Base-by-base conservation (phyloP, 176 grass and related monocot species). In the Zoysia pacifica region DNA sequence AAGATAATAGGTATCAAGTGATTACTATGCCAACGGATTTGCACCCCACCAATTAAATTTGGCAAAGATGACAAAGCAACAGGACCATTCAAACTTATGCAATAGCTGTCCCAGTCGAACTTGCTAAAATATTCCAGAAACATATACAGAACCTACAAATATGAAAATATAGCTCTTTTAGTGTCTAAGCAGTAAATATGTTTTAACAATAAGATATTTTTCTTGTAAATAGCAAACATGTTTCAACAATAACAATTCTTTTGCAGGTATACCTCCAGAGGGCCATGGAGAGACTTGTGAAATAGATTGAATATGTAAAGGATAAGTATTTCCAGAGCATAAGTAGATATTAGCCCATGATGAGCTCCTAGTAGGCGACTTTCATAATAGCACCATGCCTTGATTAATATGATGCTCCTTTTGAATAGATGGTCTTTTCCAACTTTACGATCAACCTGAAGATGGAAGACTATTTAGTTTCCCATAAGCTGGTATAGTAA, bases 381-480 rank as follows among this genome's bases (percentile, higher is more conserved):
- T 87, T 98, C 96, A 14, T 98, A 98, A 80, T 94, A 94, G 77
- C 96, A 98, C 92, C 92, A 98, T 48, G 86, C 74, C 85, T 98
- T 98, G 77, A 98, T 94, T 56, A 98, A 80, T 82, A 98, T 87
- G 82, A 98, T 87, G 77, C 96, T 98, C 68, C 82, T 84, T 65
- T 98, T 98, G 56, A 98, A 91, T 49, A 98, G 81, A 64, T 98
- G 83, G 5, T 82, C 59, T 37, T 98, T 94, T 68, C 82, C 90
- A 87, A 98, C 91, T 39, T 60, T 63, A 42, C 79, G 6, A 89
- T 98, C 90, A 80, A 94, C 90, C 95, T 98, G 61, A 20, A 91
- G 28, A 28, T 0, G 28, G 28, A 28, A 28, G 28, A 28, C 28
- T 28, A 28, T 28, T 28, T 28, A 28, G 28, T 28, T 28, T 28